Conservation (phyloP, 2,329 filamentous ascomycete genomes). For the Fusarium praegraminearum region DNA sequence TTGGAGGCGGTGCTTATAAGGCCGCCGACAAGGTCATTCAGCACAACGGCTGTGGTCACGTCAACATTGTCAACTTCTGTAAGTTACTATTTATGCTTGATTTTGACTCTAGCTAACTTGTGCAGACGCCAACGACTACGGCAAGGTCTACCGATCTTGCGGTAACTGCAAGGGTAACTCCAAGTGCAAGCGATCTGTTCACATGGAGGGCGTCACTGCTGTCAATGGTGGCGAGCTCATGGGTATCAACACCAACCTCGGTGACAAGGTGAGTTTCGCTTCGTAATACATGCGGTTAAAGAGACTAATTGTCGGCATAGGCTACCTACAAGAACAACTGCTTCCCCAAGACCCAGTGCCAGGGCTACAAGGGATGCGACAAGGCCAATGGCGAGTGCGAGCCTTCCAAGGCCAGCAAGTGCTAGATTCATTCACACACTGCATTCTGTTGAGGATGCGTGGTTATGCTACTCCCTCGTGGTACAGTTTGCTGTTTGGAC, state of each 20-base stretch:
- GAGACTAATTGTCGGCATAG: conserved; percentile 22
- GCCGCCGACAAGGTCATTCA: conserved; percentile 62
- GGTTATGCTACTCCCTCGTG: neutral
- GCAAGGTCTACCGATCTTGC: conserved; percentile 54
- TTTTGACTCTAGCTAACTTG: neutral
- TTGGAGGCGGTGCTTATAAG: conserved; percentile 58
- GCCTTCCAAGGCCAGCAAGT: conserved; percentile 46
- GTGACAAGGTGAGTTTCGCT: conserved; percentile 40
- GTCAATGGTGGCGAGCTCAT: conserved; percentile 56
- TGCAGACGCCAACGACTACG: conserved; percentile 57
- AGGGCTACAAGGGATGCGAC: conserved; percentile 48
- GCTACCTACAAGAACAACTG: conserved; percentile 49
- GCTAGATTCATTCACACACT: conserved; percentile 32
- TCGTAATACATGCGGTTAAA: rapidly evolving
- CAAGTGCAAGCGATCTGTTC: conserved; percentile 56
- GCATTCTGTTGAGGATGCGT: neutral
- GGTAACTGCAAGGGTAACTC: conserved; percentile 48
- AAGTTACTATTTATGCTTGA: rapidly evolving
- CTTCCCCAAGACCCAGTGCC: conserved; percentile 48
- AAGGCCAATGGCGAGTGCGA: conserved; percentile 48
- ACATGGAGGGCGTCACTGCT: conserved; percentile 57
- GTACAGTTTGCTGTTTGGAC: neutral
- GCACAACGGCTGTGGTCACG: conserved; percentile 60
- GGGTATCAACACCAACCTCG: conserved; percentile 57
- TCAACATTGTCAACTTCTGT: conserved; percentile 53